A percentile compares a stretch with the other conserved stretches of the same genome.
Conservation (phyloP, 129 eudicot genomes). For the Flaveria trinervia region DNA sequence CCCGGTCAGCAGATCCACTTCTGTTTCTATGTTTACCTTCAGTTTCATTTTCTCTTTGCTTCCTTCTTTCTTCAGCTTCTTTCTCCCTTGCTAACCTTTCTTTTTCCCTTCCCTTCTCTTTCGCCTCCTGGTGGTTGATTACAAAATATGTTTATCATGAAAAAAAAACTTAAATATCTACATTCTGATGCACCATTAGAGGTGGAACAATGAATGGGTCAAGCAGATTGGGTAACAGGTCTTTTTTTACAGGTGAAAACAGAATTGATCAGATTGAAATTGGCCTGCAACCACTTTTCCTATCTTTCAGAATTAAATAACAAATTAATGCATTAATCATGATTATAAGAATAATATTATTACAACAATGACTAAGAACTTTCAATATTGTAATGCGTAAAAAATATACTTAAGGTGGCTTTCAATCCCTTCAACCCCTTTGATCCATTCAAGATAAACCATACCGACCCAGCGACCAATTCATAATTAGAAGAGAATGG, state of each 20-base stretch:
- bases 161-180: not conserved
- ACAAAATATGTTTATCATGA: not conserved
- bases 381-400: not conserved
- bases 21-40: conserved; percentile 52
- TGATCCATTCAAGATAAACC: not conserved
- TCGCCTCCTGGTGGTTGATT: conserved; percentile 61
- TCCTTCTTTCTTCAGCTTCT: conserved; percentile 83
- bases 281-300: not conserved
- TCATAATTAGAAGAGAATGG: not conserved
- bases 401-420: not conserved
- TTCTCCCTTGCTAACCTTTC: conserved; percentile 84
- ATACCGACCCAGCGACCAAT: not conserved
- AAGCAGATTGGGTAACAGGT: not conserved
- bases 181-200: not conserved
- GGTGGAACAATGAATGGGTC: not conserved
- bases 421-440: not conserved
- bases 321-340: not conserved
- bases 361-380: not conserved
- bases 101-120: conserved; percentile 91
- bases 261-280: not conserved
- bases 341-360: not conserved
- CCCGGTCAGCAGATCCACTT: conserved; percentile 66
- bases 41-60: conserved; percentile 64
- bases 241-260: not conserved
- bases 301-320: not conserved